Conservation (phyloP, 371 early-diverging fungal species). For the Zychaea mexicana region DNA sequence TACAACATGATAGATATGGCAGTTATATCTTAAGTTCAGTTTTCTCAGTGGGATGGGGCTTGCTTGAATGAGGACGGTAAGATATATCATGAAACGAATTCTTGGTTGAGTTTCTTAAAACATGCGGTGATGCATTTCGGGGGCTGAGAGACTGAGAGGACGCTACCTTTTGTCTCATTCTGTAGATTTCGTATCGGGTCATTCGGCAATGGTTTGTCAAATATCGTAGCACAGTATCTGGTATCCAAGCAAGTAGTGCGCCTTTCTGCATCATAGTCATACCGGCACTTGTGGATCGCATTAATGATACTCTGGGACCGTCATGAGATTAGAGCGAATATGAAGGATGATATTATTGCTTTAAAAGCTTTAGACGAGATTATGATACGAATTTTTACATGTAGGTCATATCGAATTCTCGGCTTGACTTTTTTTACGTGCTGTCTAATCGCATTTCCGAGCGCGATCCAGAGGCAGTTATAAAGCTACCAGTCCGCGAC, state of each 20-base stretch:
- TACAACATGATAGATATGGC: not conserved
- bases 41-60: not conserved
- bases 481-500: not conserved
- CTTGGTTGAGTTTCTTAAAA: too few species aligned
- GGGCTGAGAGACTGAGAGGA: too few species aligned
- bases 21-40: not conserved
- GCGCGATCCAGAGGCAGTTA: not conserved
- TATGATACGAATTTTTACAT: not conserved
- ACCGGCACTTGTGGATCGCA: too few species aligned
- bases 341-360: too few species aligned
- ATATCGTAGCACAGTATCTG: not conserved
- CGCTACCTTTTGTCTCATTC: not conserved
- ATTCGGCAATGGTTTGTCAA: not conserved
- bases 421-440: not conserved
- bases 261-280: not conserved
- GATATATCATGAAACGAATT: not conserved
- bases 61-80: not conserved
- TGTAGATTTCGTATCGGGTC: not conserved
- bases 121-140: not conserved
- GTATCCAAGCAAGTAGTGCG: not conserved
- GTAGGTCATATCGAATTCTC: not conserved
- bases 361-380: too few species aligned
- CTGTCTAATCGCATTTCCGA: too few species aligned
- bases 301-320: not conserved
- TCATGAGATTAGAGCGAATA: not conserved